Percentiles rank a stretch among this genome's conserved stretches.
phyloP scores from a whole-genome alignment of 225 moss, liverwort and hornwort genomes.

The Polytrichum commune region DNA sequence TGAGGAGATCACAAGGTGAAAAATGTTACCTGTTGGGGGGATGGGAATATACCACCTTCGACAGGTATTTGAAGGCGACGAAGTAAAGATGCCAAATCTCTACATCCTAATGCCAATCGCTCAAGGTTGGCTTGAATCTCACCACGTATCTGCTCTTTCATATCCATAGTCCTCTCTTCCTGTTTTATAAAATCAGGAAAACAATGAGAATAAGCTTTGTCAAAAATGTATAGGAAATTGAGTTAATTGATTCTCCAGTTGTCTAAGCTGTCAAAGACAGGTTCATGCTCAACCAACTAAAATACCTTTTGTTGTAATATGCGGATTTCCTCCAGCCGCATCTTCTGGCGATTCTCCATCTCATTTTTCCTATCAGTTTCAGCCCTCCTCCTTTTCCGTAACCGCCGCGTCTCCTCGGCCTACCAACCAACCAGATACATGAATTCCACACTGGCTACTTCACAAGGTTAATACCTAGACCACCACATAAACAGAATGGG shows the following conservation, averaged over 20 bases:
- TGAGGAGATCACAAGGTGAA: neutral
- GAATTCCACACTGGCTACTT: slow-evolving; percentile 1
- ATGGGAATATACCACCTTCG: slow-evolving; percentile 66
- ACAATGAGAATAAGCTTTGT: too few species aligned
- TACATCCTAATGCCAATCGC: slow-evolving; percentile 59
- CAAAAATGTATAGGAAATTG: too few species aligned
- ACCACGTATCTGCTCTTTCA: slow-evolving; percentile 82
- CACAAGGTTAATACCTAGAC: too few species aligned
- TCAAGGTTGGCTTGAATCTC: slow-evolving; percentile 73
- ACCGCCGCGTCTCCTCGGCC: slow-evolving; percentile 69
- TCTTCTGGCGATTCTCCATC: slow-evolving; percentile 86
- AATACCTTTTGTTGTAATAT: slow-evolving; percentile 66
- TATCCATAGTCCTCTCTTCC: slow-evolving; percentile 82
- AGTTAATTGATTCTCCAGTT: too few species aligned
- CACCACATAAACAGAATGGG: too few species aligned
- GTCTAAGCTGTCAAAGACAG: too few species aligned
- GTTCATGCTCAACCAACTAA: too few species aligned
- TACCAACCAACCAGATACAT: slow-evolving; percentile 12
- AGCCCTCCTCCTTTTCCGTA: slow-evolving; percentile 69
- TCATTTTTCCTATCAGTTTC: slow-evolving; percentile 81
- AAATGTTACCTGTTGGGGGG: slow-evolving; percentile 56
- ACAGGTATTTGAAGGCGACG: slow-evolving; percentile 77
- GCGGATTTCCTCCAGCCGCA: slow-evolving; percentile 84
- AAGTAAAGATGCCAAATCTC: slow-evolving; percentile 74
- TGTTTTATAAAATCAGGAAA: slow-evolving; percentile 20